Percentiles rank a stretch among this genome's conserved stretches.
Conservation (phyloP, 192 early-diverging fungal genomes). For the Diversispora eburnea region DNA sequence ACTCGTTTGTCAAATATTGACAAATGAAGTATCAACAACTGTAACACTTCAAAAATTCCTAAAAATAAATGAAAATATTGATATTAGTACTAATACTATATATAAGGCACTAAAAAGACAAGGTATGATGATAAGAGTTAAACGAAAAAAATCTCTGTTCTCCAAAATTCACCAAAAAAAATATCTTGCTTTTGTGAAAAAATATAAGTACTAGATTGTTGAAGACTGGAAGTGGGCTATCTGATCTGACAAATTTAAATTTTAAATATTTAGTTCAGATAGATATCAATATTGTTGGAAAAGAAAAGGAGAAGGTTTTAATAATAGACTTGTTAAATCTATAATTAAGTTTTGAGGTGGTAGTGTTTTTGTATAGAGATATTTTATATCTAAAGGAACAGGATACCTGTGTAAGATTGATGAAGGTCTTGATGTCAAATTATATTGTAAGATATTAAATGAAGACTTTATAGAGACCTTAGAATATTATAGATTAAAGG, state of each 20-base stretch:
- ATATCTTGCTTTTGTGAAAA: slow-evolving; percentile 22
- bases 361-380: slow-evolving; percentile 35
- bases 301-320: neutral
- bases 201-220: slow-evolving; percentile 35
- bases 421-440: slow-evolving; percentile 21
- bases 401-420: slow-evolving; percentile 24
- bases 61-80: too few relatives aligned
- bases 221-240: slow-evolving; percentile 39
- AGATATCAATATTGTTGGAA: slow-evolving; percentile 32
- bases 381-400: slow-evolving; percentile 28
- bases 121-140: too few relatives aligned
- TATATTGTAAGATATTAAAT: slow-evolving; percentile 22
- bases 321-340: slow-evolving; percentile 6
- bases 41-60: too few relatives aligned
- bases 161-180: neutral
- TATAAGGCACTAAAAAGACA: too few relatives aligned
- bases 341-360: slow-evolving; percentile 38
- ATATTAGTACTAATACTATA: too few relatives aligned
- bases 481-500: neutral
- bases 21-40: too few relatives aligned
- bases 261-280: slow-evolving; percentile 40
- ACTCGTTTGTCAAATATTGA: too few relatives aligned
- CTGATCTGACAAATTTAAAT: slow-evolving; percentile 41
- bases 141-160: slow-evolving; percentile 18
- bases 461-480: slow-evolving; percentile 22